phyloP scores from a whole-genome alignment of 257 asterid species.

The Przewalskia tangutica region DNA sequence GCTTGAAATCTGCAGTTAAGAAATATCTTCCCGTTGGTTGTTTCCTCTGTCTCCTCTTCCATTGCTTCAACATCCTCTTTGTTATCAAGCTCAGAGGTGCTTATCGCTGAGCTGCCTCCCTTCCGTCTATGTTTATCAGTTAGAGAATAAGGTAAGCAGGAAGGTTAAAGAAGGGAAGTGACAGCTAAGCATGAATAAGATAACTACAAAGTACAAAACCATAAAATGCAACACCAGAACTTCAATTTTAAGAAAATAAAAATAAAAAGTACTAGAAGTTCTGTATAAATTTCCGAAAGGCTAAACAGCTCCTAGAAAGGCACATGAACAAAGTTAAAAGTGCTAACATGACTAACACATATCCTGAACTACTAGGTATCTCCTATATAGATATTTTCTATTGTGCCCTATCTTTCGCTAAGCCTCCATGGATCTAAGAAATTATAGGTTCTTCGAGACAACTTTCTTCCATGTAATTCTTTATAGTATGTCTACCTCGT shows the following conservation, averaged over 20 bases:
- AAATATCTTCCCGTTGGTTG: slow-evolving; percentile 53
- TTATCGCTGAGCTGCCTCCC: slow-evolving; percentile 12
- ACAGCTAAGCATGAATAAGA: background rate
- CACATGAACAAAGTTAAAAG: background rate
- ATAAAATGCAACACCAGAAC: background rate
- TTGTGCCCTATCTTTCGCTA: background rate
- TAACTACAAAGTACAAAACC: background rate
- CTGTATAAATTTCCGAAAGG: background rate
- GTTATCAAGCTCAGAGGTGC: slow-evolving; percentile 3
- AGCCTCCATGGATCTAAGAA: background rate
- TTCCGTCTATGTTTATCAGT: slow-evolving; percentile 3
- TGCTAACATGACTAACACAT: background rate
- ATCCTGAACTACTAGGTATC: background rate
- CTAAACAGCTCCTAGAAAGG: background rate
- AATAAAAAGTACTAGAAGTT: background rate
- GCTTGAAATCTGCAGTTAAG: slow-evolving; percentile 32
- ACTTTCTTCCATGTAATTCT: background rate
- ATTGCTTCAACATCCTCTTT: slow-evolving; percentile 20
- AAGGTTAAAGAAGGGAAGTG: background rate
- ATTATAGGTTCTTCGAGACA: background rate
- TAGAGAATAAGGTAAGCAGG: background rate
- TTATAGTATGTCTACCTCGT: background rate
- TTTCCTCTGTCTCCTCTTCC: slow-evolving; percentile 60
- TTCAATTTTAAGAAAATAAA: background rate
- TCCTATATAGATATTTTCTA: background rate